Base-by-base conservation (phyloP, 2,329 filamentous ascomycete genomes). In the Xylaria sp. region DNA sequence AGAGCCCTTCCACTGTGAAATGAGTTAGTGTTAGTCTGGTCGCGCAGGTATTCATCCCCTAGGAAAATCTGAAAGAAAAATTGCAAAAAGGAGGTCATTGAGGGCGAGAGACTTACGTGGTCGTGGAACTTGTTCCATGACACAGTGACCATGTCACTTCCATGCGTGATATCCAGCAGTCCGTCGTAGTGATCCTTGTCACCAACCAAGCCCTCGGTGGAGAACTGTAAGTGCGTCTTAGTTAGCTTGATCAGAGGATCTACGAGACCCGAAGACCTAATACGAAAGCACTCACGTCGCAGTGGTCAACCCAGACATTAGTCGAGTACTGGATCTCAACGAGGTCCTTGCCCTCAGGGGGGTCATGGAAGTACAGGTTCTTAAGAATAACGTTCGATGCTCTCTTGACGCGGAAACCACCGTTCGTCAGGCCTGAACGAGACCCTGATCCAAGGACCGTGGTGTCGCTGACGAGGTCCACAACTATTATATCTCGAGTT, bases 301-400 rank as follows among this genome's bases (percentile, higher is more conserved):
- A 79, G 66, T 84, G 83, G 44, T 84, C 83, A 53, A 84, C 75
- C 83, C 83, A 84, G 33, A 89, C 81, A 63, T 86, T 80, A 20
- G 36, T 65, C n/a, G 69, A 69, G 48, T 65, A 69, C 63, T 71
- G 66, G 31, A 71, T 59, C 2, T 82, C 82, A 62, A 89, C 81
- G 46, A 84, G 82, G 75, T 89, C 87, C 44, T 84, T 84, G 38
- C 81, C 78, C 9, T 80, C 77, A 6, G 81, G 79, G 1, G 87
- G 83, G 65, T 86, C 84, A 68, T 80, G 76, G 69, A 87, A 83
- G 70, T 84, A 84, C 44, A 89, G 75, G 78, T 89, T 89, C 56
- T 84, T 85, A 58, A 89, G 75, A 65, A 89, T 88, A 58, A 89
- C 86, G 71, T 89, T 89, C 66, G 75, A 81, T 20, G 77, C 79